Evolutionary conservation across 2,329 filamentous ascomycete genomes (phyloP).

Genomic region (Teratosphaeria destructans): DNA sequence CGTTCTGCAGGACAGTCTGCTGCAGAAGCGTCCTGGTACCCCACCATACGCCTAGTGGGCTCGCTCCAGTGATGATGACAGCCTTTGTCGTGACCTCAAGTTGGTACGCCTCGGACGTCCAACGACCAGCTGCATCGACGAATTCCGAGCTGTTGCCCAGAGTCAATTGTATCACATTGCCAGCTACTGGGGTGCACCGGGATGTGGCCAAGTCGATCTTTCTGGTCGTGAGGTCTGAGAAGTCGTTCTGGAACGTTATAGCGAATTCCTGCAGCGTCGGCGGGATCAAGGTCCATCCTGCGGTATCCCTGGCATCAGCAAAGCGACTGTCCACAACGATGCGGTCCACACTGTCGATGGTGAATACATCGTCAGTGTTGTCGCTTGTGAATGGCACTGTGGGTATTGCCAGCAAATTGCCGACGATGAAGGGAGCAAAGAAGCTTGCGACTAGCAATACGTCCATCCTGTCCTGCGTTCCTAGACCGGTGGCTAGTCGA

Average conservation of each 20-base stretch:
- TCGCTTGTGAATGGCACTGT: not conserved
- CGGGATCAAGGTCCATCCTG: conserved; percentile 43
- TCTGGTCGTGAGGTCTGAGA: conserved; percentile 11
- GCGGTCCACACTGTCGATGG: not conserved
- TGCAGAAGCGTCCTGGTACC: conserved; percentile 47
- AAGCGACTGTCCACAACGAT: conserved; percentile 39
- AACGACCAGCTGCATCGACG: conserved; percentile 36
- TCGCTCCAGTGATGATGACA: conserved; percentile 42
- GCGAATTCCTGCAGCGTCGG: conserved; percentile 41
- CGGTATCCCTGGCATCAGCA: conserved; percentile 31
- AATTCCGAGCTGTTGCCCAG: conserved; percentile 32
- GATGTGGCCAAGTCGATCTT: not conserved
- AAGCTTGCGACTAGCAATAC: not conserved
- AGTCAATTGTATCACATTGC: conserved; percentile 36
- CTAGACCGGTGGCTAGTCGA: not conserved
- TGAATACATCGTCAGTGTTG: not conserved
- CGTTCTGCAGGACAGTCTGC: conserved; percentile 33
- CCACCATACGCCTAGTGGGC: conserved; percentile 49
- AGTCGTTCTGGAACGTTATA: conserved; percentile 33
- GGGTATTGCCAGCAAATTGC: not conserved
- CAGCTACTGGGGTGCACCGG: not conserved
- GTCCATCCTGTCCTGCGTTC: not conserved
- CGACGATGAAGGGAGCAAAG: not conserved
- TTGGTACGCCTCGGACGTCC: conserved; percentile 41
- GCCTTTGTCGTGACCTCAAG: conserved; percentile 32